Evolutionary conservation across 2,329 filamentous ascomycete genomes (phyloP).

Genomic region (Decorospora gaudefroyi): DNA sequence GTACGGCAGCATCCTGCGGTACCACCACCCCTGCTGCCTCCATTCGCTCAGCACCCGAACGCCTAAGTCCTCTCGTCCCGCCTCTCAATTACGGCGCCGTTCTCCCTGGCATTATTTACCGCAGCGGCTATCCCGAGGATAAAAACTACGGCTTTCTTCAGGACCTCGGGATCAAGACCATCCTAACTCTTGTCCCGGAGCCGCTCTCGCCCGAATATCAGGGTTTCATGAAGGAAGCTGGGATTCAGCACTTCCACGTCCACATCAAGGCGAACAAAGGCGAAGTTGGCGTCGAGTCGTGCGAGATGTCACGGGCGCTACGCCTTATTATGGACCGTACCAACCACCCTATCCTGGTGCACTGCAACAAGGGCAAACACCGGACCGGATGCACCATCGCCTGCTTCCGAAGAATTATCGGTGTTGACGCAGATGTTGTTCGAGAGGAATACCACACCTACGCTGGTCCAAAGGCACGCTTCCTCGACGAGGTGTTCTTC

Average conservation of each 20-base stretch:
- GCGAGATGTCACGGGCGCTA: slow-evolving; percentile 70
- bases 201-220: slow-evolving; percentile 54
- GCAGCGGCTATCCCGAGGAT: slow-evolving; percentile 76
- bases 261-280: slow-evolving; percentile 90
- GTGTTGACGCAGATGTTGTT: slow-evolving; percentile 66
- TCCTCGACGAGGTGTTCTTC: slow-evolving; percentile 54
- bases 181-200: slow-evolving; percentile 66
- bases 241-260: slow-evolving; percentile 74
- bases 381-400: slow-evolving; percentile 89
- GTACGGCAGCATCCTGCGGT: slow-evolving; percentile 19
- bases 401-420: slow-evolving; percentile 70
- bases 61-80: slow-evolving; percentile 49
- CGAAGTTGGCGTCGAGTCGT: slow-evolving; percentile 46
- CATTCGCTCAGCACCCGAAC: slow-evolving; percentile 29
- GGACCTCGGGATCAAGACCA: slow-evolving; percentile 72
- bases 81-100: slow-evolving; percentile 79
- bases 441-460: slow-evolving; percentile 75
- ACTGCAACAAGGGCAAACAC: slow-evolving; percentile 95
- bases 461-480: slow-evolving; percentile 56
- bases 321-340: slow-evolving; percentile 69
- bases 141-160: slow-evolving; percentile 73
- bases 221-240: slow-evolving; percentile 66
- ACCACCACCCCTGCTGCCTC: slow-evolving; percentile 24
- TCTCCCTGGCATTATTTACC: slow-evolving; percentile 71
- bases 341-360: slow-evolving; percentile 81